Base-by-base conservation (phyloP, 2,329 filamentous ascomycete species). In the Elsinoe batatas region DNA sequence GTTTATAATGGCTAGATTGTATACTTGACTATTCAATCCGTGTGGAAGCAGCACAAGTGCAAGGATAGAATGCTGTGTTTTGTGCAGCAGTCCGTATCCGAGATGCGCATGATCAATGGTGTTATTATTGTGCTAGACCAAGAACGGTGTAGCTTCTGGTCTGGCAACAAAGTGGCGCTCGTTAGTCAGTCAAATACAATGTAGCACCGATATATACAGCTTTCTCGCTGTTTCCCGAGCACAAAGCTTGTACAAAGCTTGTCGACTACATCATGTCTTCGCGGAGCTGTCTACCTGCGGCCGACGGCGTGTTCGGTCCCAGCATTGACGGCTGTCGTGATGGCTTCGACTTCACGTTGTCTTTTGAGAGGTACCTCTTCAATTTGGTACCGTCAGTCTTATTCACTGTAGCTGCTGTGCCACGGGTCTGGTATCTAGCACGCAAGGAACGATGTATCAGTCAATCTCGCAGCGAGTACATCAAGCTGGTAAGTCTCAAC, bases 291-390 rank as follows among this genome's bases (percentile, higher is more conserved):
- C 22, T 11, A n/a, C 11, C 18, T 1, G 43, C 40, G 3, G 38
- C 46, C 11, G 57, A 58, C 38, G 54, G 32, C 20, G 35, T 49
- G 5, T 58, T 58, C 18, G 57, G 57, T n/a, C 57, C 57, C 6
- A 47, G 38, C n/a, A 54, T 56, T 3, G 30, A 35, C 3, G 56
- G 54, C 3, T 60, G 58, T 33, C 59, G 69, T 53, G 67, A 66
- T 49, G 65, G 64, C 3, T 72, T 72, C 49, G 69, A 71, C 43
- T 71, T 72, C 43, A 70, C 69, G 13, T 58, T 70, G 26, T 61
- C 68, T 11, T 72, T 72, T 56, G 66, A 69, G 43, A 64, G 69
- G 22, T 49, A 64, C 8, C 60, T 71, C 35, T 62, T 72, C 22
- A 66, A 65, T 0, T 64, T 70, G 37, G 33, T 62, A 15, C 68